Evolutionary conservation across 352 stramenopile species (phyloP), one percentile per base, ranked within the genome.

Genomic region (Pythium myriotylum): DNA sequence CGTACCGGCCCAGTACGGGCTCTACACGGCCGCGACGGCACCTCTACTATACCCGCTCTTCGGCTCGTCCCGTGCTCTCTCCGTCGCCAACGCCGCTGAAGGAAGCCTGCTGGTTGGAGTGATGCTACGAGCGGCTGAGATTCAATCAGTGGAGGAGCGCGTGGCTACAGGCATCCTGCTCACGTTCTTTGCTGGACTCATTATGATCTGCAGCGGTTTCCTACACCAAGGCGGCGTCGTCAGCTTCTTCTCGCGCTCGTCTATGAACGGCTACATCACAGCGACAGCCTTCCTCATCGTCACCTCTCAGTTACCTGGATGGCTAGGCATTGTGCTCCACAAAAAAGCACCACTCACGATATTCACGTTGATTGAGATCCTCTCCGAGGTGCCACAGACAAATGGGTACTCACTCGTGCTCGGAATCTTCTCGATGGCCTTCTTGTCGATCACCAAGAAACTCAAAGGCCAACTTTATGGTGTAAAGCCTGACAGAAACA

Each of bases 11-110:
- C 78, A 89, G 32, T 89, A 89, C 65, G 80, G 83, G 9, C 70
- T 92, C 22, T 92, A 92, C 60, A 86, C 81, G 8, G 81, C 83
- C 3, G 83, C 83, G 8, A 70, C 86, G 20, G 82, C 85, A 8
- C 85, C 85, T 2, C 66, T 92, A n/a, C 65, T 91, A 24, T 92
- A 92, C 56, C 70, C 83, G 4, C 49, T 90, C 39, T 89, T 92
- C 43, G 83, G 83, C 5, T 87, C 83, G 2, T 92, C 83, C 1
- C 59, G 63, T 1, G 79, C 77, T 1, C 60, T 89, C 0, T 89
- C 81, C 0, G 79, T 92, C 10, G 83, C 83, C 8, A 92, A 91
- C 52, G 76, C 73, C 0, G 68, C 83, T 0, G 83, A 92, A 62
- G 81, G 80, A 9, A 86, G 75, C 60, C 64, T 92, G 2, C 59